Evolutionary conservation across 768 basidiomycete species (phyloP).

Genomic region (Russula sp.): DNA sequence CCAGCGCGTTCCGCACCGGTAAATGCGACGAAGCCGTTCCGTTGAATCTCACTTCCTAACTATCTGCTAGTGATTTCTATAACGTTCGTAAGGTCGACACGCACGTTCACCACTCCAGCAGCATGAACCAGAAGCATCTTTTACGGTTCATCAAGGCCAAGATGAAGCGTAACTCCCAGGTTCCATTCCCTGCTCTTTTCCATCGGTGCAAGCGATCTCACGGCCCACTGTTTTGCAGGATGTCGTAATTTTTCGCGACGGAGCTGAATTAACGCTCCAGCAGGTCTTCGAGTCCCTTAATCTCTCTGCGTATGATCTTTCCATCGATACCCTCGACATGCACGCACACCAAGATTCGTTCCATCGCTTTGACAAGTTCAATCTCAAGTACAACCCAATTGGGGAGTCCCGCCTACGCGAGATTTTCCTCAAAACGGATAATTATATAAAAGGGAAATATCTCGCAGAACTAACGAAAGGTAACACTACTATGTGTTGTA

Average conservation of each 20-base stretch:
- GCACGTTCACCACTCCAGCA: constrained; percentile 96
- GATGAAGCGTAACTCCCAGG: constrained; percentile 83
- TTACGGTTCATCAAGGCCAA: constrained; percentile 98
- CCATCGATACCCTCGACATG: constrained; percentile 99
- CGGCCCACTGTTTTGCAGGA: constrained; percentile 45
- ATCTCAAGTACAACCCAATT: constrained; percentile 94
- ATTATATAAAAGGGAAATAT: constrained; percentile 86
- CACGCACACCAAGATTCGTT: constrained; percentile 97
- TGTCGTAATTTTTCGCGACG: constrained; percentile 93
- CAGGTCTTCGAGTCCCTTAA: constrained; percentile 97
- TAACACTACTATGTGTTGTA: constrained; percentile 27
- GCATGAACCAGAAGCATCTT: constrained; percentile 99
- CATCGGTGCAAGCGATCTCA: neutral
- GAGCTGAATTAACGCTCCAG: constrained; percentile 74
- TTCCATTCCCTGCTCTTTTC: constrained; percentile 29
- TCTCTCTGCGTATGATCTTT: constrained; percentile 93
- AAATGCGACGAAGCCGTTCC: neutral
- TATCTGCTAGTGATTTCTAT: constrained; percentile 77
- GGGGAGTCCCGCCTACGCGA: constrained; percentile 92
- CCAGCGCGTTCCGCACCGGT: constrained; percentile 81
- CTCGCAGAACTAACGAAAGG: constrained; percentile 92
- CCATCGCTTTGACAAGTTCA: constrained; percentile 98
- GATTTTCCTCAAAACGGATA: constrained; percentile 98
- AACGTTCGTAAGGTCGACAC: constrained; percentile 98
- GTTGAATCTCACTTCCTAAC: neutral